Conservation (phyloP, 331 rosid species). For the Malus hybrid region DNA sequence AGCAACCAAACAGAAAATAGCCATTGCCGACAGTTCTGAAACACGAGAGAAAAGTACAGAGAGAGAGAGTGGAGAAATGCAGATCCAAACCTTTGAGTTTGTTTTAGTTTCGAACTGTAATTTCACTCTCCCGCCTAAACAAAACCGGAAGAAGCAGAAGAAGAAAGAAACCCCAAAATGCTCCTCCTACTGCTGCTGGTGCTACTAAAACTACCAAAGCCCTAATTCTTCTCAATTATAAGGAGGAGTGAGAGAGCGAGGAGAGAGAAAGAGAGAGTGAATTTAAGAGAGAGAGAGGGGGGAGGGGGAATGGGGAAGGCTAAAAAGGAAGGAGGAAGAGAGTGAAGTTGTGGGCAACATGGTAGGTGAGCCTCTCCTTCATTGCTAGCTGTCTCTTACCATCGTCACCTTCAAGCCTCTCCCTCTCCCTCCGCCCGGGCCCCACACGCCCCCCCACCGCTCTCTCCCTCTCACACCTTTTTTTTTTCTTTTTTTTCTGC, state of each 20-base stretch:
- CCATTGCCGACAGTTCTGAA: background rate
- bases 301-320: slow-evolving; percentile 1
- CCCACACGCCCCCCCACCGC: slow-evolving; percentile 7
- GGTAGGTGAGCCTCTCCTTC: slow-evolving; percentile 89
- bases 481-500: background rate
- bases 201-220: background rate
- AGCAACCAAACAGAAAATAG: slow-evolving; percentile 1
- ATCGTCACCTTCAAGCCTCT: slow-evolving; percentile 17
- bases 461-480: slow-evolving; percentile 23
- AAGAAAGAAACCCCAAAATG: background rate
- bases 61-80: slow-evolving; percentile 1
- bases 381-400: slow-evolving; percentile 97
- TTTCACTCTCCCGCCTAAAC: background rate
- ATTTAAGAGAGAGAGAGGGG: slow-evolving; percentile 4
- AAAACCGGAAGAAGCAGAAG: background rate
- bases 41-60: background rate
- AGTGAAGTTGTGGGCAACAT: slow-evolving; percentile 25
- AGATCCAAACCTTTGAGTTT: slow-evolving; percentile 40
- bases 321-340: slow-evolving; percentile 28
- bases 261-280: slow-evolving; percentile 1
- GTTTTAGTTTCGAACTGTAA: background rate
- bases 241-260: background rate
- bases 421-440: background rate
- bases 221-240: background rate
- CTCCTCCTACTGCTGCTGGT: background rate